A percentile compares a stretch with the other conserved stretches of the same genome.
These are phyloP conservation scores for Vigna nakashimae DNA, from an alignment of 306 rosid species.

Conservation along the genomic window DNA sequence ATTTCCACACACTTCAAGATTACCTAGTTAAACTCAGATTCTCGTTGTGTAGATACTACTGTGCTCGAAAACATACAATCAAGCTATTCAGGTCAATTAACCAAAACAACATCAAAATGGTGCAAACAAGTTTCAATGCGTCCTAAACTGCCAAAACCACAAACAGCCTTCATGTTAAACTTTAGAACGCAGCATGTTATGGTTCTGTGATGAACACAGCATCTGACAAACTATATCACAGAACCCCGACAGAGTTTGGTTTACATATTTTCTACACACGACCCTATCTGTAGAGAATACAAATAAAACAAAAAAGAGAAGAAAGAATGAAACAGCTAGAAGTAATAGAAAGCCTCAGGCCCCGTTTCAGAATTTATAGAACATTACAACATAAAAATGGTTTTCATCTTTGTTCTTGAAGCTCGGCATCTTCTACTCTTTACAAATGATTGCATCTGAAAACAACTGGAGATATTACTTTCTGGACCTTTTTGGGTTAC, in stretches of 20 bases:
- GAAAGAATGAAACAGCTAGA: neutral
- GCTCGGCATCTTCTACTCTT: constrained; percentile 78
- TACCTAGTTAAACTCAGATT: neutral
- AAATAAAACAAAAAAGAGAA: neutral
- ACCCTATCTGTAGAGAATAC: neutral
- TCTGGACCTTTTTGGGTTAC: constrained; percentile 58
- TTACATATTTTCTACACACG: neutral
- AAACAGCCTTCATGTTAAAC: neutral
- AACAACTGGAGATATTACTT: constrained; percentile 48
- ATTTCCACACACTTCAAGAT: neutral
- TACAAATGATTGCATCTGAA: constrained; percentile 49
- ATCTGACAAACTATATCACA: neutral
- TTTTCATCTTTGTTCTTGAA: constrained; percentile 75
- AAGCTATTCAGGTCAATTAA: neutral
- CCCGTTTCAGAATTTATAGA: constrained; percentile 29
- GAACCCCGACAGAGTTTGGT: constrained; percentile 17
- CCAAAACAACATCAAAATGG: neutral
- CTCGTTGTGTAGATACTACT: neutral
- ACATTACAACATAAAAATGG: constrained; percentile 1
- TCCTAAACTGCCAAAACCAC: neutral
- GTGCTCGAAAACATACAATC: neutral
- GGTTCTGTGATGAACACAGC: neutral
- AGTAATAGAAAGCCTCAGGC: neutral
- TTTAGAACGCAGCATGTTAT: neutral
- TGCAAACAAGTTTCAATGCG: neutral